Base-by-base conservation (phyloP, 805 yeast species). In the Hanseniaspora nectarophila region DNA sequence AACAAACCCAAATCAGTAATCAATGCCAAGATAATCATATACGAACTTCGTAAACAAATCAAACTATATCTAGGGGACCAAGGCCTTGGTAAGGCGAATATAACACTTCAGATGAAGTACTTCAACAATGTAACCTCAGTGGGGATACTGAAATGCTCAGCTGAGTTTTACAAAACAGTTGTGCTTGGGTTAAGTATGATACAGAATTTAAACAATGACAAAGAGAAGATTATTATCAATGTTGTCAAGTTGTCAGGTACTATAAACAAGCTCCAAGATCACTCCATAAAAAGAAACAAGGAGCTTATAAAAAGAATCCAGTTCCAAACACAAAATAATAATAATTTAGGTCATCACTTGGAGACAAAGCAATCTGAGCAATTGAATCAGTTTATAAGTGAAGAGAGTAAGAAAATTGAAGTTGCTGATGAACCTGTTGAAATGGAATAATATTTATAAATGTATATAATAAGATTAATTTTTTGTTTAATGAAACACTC, bases 211-310 rank as follows among this genome's bases (percentile, higher is more conserved):
- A 43, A 43, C 16, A 32, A 20, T 21, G 21, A 37, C 15, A 18
- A 34, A 10, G 66, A 67, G 6, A 65, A 64, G 0, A 75, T 79
- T 4, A 73, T 82, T 10, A 64, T 88, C 15, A 71, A 80, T 51
- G 81, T 85, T 28, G 67, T 75, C 4, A 83, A 82, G 54, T 78
- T 85, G 0, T 81, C 95, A 60, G 97, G 96, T 0, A 87, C 96
- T 0, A 88, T 89, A 31, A 81, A 80, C 62, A 86, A 85, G 61
- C 77, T 94, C 57, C 95, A 89, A 62, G 75, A 79, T 57, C 76
- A 72, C 54, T 82, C 88, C 0, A 78, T 85, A 28, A 72, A 52
- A 70, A 77, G 61, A 70, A 72, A 48, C 65, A 69, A 40, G 56
- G 66, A 42, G 18, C 67, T 75, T 61, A 56, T 64, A 53, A 52